Percentiles rank a stretch among this genome's conserved stretches.
These are phyloP conservation scores for Diplocarpon mali DNA, from an alignment of 2,329 filamentous ascomycete species.

Conservation along the genomic window DNA sequence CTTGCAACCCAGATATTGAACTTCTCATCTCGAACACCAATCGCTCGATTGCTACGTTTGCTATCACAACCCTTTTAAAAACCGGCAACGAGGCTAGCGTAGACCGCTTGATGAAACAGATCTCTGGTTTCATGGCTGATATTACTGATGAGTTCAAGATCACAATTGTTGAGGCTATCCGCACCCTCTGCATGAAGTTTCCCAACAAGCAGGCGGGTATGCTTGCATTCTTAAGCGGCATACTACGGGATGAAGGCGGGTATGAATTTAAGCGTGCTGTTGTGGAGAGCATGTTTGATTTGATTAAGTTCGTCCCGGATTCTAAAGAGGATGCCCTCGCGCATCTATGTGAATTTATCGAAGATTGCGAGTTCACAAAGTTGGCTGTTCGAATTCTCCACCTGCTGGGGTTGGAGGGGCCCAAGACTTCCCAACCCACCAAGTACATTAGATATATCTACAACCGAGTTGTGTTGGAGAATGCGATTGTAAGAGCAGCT, in stretches of 20 bases:
- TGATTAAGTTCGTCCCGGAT: conserved; percentile 98
- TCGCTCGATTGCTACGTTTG: conserved; percentile 94
- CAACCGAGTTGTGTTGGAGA: conserved; percentile 94
- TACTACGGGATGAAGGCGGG: conserved; percentile 89
- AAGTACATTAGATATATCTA: conserved; percentile 99
- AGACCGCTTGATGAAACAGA: conserved; percentile 96
- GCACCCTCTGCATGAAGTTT: conserved; percentile 94
- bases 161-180: conserved; percentile 97
- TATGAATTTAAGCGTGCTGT: conserved; percentile 98
- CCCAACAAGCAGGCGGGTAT: conserved; percentile 96
- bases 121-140: conserved; percentile 95
- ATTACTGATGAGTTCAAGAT: conserved; percentile 99
- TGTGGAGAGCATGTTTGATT: conserved; percentile 97
- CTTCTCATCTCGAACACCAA: conserved; percentile 94
- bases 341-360: conserved; percentile 96
- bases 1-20: conserved; percentile 96
- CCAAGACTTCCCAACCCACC: conserved; percentile 88
- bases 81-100: conserved; percentile 97
- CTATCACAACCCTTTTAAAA: conserved; percentile 95
- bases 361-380: conserved; percentile 99
- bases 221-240: conserved; percentile 94
- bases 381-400: conserved; percentile 91
- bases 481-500: conserved; percentile 87
- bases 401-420: conserved; percentile 85
- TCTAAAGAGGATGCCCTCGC: conserved; percentile 72